Base-by-base conservation (phyloP, 116 monocot species). In the Iris pallida region DNA sequence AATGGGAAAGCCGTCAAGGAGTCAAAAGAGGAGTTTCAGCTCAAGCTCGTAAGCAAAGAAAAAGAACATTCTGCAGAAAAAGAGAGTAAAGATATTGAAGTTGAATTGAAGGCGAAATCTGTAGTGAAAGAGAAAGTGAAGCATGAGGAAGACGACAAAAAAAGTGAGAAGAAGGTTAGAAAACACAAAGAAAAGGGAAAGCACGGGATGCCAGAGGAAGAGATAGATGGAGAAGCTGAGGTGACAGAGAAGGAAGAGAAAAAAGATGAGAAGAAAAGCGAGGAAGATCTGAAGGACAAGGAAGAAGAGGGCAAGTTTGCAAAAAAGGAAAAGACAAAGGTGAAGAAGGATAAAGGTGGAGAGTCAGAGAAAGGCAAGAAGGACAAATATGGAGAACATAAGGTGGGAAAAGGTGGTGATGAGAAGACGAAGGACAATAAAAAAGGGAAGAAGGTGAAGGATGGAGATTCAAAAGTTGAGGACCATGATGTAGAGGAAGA, bases 21-120 rank as follows among this genome's bases (percentile, higher is more conserved):
- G 48, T 4, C 63, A 41, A 76, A 70, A 19, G 73, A 76, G 18
- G 80, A 80, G 57, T 18, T 84, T 46, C 68, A 80, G 69, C 47
- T 84, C 13, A 79, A 79, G 46, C 4, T 79, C 16, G 72, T 73
- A 66, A 84, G 69, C 69, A 84, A 84, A 69, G 79, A 74, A 8
- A 78, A 78, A 73, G 60, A 53, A 16, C 43, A 69, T 12, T 64
- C 48, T 7, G 14, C 17, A 51, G 66, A 69, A 42, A 79, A 74
- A 52, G 71, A 78, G 30, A 20, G 78, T 67, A 63, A 83, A 83
- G 68, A 65, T 3, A 3, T n/a, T 7, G 71, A 81, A 45, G 49
- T 81, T 13, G 75, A 82, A 43, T 11, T 76, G 59, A 70, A 79
- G 19, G 55, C 64, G 18, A 85, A 75, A 55, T 64, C 71, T 16